Percentiles rank a stretch among this genome's conserved stretches.
Conservation (phyloP, 257 asterid genomes). For the Nicotiana sylvestris region DNA sequence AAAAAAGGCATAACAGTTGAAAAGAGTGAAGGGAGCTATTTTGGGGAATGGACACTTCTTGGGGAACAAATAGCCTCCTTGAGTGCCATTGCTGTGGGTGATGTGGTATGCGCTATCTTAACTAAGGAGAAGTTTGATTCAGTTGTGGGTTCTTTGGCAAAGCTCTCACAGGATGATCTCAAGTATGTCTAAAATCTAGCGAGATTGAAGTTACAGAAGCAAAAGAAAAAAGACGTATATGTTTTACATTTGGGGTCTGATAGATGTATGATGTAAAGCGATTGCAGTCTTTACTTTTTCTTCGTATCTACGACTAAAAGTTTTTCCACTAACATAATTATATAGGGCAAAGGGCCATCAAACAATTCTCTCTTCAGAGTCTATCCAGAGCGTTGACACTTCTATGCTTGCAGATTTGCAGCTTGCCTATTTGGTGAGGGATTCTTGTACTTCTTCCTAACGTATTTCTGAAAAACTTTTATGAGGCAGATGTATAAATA, state of each 20-base stretch:
- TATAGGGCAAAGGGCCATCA: slow-evolving; percentile 49
- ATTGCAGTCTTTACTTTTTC: slow-evolving; percentile 4
- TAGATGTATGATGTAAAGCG: neutral
- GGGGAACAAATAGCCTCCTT: slow-evolving; percentile 55
- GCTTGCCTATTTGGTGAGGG: slow-evolving; percentile 75
- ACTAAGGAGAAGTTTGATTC: slow-evolving; percentile 86
- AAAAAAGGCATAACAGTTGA: slow-evolving; percentile 43
- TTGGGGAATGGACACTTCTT: slow-evolving; percentile 93
- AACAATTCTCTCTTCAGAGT: slow-evolving; percentile 40
- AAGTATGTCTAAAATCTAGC: slow-evolving; percentile 39
- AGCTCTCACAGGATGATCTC: slow-evolving; percentile 58
- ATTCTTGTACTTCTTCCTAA: slow-evolving; percentile 7
- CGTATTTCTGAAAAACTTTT: slow-evolving; percentile 9
- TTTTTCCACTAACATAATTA: slow-evolving; percentile 17
- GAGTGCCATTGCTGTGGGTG: slow-evolving; percentile 57
- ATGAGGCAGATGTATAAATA: slow-evolving; percentile 12
- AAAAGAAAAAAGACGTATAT: neutral
- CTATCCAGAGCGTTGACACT: slow-evolving; percentile 37
- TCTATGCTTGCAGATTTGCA: slow-evolving; percentile 52
- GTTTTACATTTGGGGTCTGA: slow-evolving; percentile 7
- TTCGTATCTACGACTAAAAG: slow-evolving; percentile 18
- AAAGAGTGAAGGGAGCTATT: slow-evolving; percentile 81
- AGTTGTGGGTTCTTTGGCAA: slow-evolving; percentile 67
- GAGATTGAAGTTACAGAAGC: neutral
- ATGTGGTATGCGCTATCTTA: slow-evolving; percentile 73